These are phyloP conservation scores for Vitis hybrid DNA, from an alignment of 177 flowering plant genomes.

Conservation along the genomic window DNA sequence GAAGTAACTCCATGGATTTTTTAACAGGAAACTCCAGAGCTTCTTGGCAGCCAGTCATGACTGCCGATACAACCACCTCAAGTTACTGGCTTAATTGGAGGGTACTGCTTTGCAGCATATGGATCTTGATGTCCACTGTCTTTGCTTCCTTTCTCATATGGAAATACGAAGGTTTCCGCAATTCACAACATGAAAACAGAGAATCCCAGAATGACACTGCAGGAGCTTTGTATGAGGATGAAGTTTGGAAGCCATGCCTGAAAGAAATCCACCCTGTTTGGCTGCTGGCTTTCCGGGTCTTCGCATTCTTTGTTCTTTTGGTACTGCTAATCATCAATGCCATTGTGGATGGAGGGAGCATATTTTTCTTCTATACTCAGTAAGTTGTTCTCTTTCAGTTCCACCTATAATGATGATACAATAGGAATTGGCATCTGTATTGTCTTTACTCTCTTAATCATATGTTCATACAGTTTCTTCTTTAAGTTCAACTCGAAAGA, in stretches of 20 bases:
- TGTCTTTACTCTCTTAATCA: no score
- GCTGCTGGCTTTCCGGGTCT: slow-evolving; percentile 61
- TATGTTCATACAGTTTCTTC: no score
- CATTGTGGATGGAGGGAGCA: slow-evolving; percentile 65
- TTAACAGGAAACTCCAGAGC: slow-evolving; percentile 42
- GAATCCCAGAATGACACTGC: slow-evolving; percentile 28
- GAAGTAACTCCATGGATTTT: slow-evolving; percentile 32
- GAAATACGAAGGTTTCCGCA: slow-evolving; percentile 47
- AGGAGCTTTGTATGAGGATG: slow-evolving; percentile 58
- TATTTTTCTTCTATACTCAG: slow-evolving; percentile 87
- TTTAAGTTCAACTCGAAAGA: no score
- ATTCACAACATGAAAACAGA: slow-evolving; percentile 8
- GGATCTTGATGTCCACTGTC: slow-evolving; percentile 32
- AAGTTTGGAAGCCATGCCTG: slow-evolving; percentile 75
- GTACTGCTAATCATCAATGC: slow-evolving; percentile 50
- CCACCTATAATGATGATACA: background rate
- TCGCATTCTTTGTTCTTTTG: slow-evolving; percentile 55
- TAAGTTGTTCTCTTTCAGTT: slow-evolving; percentile 33
- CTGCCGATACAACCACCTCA: slow-evolving; percentile 36
- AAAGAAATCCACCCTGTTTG: slow-evolving; percentile 73
- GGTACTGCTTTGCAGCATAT: slow-evolving; percentile 41
- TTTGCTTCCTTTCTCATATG: slow-evolving; percentile 40
- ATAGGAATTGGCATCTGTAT: background rate
- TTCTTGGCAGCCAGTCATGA: slow-evolving; percentile 59
- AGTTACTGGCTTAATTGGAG: slow-evolving; percentile 76